Evolutionary conservation across 139 green algal species (phyloP).

Genomic region (Coelastrella sp.): DNA sequence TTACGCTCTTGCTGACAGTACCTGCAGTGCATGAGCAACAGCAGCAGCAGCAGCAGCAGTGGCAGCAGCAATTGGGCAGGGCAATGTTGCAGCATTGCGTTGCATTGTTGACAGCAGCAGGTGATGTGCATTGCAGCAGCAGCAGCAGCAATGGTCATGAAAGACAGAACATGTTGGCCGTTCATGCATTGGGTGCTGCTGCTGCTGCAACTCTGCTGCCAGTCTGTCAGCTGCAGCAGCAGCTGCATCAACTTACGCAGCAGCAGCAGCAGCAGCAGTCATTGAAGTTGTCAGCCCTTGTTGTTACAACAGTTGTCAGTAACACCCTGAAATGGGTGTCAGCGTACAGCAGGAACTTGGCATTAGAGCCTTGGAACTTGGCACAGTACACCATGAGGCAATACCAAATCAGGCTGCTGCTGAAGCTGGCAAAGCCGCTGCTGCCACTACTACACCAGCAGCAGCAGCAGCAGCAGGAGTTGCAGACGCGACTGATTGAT

Average conservation of each 20-base stretch:
- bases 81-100: conserved; percentile 25
- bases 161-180: not conserved
- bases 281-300: not conserved
- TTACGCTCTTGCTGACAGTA: not conserved
- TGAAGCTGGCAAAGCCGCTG: conserved; percentile 35
- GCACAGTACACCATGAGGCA: conserved; percentile 14
- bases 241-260: conserved; percentile 22
- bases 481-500: conserved; percentile 38
- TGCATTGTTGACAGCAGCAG: not conserved
- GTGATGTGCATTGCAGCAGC: not conserved
- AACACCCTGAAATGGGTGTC: conserved; percentile 15
- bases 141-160: not conserved
- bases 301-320: not conserved
- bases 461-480: not conserved
- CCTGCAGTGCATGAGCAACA: not conserved
- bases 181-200: conserved; percentile 23
- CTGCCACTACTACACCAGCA: conserved; percentile 35
- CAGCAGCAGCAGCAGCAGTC: conserved; percentile 18
- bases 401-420: conserved; percentile 37
- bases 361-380: not conserved
- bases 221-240: conserved; percentile 29
- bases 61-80: not conserved
- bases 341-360: not conserved
- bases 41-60: conserved; percentile 7
- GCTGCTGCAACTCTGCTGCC: conserved; percentile 10